A percentile compares a stretch with the other conserved stretches of the same genome.
Evolutionary conservation across 345 rosid species (phyloP).

Genomic region (Cardamine resedifolia): DNA sequence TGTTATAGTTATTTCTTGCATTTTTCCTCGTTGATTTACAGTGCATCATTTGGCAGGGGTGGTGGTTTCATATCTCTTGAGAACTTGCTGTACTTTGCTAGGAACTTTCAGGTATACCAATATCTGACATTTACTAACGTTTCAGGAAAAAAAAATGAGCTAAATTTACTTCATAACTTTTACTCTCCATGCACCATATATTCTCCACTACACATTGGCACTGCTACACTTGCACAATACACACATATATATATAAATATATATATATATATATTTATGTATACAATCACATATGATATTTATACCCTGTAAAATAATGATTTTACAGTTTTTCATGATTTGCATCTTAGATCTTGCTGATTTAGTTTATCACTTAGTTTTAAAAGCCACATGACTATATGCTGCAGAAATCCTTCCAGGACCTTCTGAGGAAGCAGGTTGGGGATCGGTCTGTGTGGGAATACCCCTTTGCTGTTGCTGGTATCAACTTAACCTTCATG

Average conservation of each 20-base stretch:
- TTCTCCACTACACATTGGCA: neutral
- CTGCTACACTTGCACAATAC: neutral
- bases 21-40: slow-evolving; percentile 27
- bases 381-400: neutral
- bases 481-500: slow-evolving; percentile 97
- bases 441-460: slow-evolving; percentile 98
- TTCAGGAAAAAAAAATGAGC: slow-evolving; percentile 12
- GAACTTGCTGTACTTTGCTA: slow-evolving; percentile 87
- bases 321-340: neutral
- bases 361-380: neutral
- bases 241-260: no score
- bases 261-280: neutral
- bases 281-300: neutral
- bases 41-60: slow-evolving; percentile 61
- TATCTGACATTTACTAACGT: neutral
- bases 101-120: slow-evolving; percentile 67
- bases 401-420: slow-evolving; percentile 83
- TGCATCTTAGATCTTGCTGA: neutral
- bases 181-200: neutral
- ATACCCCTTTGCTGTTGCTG: slow-evolving; percentile 99
- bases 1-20: neutral
- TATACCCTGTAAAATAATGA: neutral
- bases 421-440: slow-evolving; percentile 84
- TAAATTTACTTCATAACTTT: neutral
- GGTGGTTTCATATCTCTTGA: slow-evolving; percentile 99